Percentiles rank a stretch among this genome's conserved stretches.
phyloP scores from a whole-genome alignment of 805 yeast species.

The Ogataea kodamae region DNA sequence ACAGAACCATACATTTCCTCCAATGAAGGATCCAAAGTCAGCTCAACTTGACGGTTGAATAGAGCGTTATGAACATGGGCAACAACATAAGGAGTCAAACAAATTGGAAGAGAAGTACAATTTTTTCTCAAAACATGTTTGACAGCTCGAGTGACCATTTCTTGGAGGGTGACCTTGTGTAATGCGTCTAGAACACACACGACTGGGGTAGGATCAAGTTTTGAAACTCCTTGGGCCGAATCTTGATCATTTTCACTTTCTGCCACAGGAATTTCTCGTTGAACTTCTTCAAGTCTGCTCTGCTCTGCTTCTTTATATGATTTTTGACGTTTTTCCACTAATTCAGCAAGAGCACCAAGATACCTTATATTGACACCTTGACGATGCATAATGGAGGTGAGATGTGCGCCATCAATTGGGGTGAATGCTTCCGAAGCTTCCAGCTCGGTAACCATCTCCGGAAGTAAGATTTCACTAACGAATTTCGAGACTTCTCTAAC shows the following conservation, averaged over 20 bases:
- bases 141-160: constrained; percentile 74
- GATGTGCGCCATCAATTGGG: constrained; percentile 81
- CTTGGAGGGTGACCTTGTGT: constrained; percentile 48
- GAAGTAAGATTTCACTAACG: constrained; percentile 55
- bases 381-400: constrained; percentile 65
- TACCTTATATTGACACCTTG: constrained; percentile 88
- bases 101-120: constrained; percentile 45
- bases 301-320: constrained; percentile 30
- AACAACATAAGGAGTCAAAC: constrained; percentile 56
- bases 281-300: constrained; percentile 28
- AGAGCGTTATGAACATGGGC: constrained; percentile 71
- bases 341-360: constrained; percentile 58
- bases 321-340: constrained; percentile 23
- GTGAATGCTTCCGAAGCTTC: constrained; percentile 45
- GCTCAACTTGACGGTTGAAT: constrained; percentile 48
- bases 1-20: constrained; percentile 40
- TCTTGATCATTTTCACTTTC: constrained; percentile 30
- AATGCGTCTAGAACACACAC: constrained; percentile 46
- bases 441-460: constrained; percentile 57
- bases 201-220: constrained; percentile 42
- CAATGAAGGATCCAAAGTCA: constrained; percentile 41
- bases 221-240: constrained; percentile 29
- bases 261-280: constrained; percentile 29
- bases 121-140: constrained; percentile 66
- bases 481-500: constrained; percentile 70